Conservation (phyloP, 164 flowering plant genomes). For the Tetrastigma voinierianum region DNA sequence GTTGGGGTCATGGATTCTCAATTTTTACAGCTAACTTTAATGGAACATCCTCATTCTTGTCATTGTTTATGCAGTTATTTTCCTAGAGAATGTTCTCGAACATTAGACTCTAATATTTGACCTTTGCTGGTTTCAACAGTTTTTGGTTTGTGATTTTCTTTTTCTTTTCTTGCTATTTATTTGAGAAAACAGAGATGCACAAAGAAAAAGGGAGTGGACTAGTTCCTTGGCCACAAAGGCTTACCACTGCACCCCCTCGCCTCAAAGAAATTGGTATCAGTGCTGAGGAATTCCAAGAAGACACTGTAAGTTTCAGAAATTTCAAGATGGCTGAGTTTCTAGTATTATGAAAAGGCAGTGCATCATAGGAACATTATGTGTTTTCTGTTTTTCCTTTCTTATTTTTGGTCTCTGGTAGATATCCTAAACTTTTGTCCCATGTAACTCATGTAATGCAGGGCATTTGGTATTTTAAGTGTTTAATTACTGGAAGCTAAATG, state of each 20-base stretch:
- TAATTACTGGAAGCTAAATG: slow-evolving; percentile 81
- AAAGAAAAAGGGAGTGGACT: slow-evolving; percentile 60
- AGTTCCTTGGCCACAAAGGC: slow-evolving; percentile 87
- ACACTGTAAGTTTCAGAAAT: slow-evolving; percentile 48
- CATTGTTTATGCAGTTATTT: too few relatives aligned
- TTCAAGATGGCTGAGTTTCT: neutral
- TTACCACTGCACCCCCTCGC: slow-evolving; percentile 69
- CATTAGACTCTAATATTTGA: too few relatives aligned
- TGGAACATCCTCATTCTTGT: too few relatives aligned
- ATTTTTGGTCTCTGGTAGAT: too few relatives aligned
- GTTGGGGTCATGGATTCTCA: too few relatives aligned
- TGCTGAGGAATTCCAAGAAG: slow-evolving; percentile 55
- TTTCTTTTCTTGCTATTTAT: neutral
- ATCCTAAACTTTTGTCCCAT: too few relatives aligned
- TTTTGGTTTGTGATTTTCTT: neutral
- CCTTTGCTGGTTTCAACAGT: neutral
- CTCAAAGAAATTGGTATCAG: slow-evolving; percentile 66
- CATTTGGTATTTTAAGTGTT: slow-evolving; percentile 56
- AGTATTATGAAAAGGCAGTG: neutral
- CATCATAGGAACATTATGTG: neutral
- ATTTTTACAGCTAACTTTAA: too few relatives aligned
- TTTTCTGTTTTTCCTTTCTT: too few relatives aligned
- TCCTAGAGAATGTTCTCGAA: too few relatives aligned
- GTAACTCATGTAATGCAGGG: slow-evolving; percentile 36
- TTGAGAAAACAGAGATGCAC: slow-evolving; percentile 56